Evolutionary conservation across 1,284 basidiomycete species (phyloP).

Genomic region (Somion occarium): DNA sequence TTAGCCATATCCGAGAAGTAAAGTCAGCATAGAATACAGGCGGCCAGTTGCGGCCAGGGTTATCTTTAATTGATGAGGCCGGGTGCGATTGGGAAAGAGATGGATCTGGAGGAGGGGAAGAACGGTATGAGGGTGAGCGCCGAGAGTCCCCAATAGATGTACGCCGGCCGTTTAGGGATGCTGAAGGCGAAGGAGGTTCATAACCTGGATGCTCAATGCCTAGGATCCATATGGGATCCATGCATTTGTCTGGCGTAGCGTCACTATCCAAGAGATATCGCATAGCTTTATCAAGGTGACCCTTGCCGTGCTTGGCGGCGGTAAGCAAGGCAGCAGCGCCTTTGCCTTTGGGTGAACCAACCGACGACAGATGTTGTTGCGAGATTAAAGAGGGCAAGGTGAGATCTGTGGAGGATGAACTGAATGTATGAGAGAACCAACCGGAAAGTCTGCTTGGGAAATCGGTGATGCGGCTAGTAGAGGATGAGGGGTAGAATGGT

Average conservation of each 20-base stretch:
- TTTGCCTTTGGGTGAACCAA: constrained; percentile 40
- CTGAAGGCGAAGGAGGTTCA: constrained; percentile 44
- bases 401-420: constrained; percentile 63
- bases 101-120: constrained; percentile 40
- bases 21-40: constrained; percentile 88
- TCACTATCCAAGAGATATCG: constrained; percentile 83
- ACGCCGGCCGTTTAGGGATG: constrained; percentile 27
- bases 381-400: constrained; percentile 57
- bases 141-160: constrained; percentile 36
- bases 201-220: constrained; percentile 76
- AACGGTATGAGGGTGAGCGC: constrained; percentile 38
- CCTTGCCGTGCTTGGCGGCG: constrained; percentile 68
- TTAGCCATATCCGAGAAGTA: constrained; percentile 83
- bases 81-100: constrained; percentile 34
- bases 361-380: constrained; percentile 29
- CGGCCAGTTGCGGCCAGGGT: constrained; percentile 63
- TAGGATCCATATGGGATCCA: constrained; percentile 81
- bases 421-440: constrained; percentile 75
- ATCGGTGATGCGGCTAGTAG: constrained; percentile 38
- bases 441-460: constrained; percentile 64
- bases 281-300: constrained; percentile 74
- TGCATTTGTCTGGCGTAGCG: constrained; percentile 72
- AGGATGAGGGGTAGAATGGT: constrained; percentile 28
- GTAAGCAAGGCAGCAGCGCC: constrained; percentile 51
- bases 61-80: constrained; percentile 30